Conservation (phyloP, 305 asterid genomes). For the Nicotiana rustica region DNA sequence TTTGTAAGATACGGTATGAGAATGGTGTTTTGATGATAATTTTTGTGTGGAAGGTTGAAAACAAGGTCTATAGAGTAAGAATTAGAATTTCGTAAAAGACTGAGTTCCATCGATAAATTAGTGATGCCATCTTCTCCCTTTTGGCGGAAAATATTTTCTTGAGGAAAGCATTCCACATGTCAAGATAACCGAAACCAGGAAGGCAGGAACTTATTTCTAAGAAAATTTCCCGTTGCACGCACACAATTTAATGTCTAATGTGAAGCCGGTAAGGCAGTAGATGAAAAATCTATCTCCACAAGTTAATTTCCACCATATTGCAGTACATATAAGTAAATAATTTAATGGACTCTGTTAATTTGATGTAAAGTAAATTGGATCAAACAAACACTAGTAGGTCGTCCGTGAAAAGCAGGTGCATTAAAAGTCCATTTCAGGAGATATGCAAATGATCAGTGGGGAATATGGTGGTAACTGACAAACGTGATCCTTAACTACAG, state of each 20-base stretch:
- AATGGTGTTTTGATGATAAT: neutral
- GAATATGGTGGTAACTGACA: neutral
- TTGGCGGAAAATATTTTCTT: neutral
- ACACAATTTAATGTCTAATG: neutral
- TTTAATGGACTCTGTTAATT: neutral
- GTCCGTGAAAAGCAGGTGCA: neutral
- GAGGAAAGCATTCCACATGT: neutral
- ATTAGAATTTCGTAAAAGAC: neutral
- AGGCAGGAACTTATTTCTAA: neutral
- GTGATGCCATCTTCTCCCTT: neutral
- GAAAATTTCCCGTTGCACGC: neutral
- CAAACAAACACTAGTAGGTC: neutral
- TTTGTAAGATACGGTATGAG: neutral
- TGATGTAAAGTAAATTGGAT: neutral
- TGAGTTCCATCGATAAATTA: neutral
- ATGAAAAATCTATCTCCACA: neutral
- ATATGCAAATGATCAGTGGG: neutral
- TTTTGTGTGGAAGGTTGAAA: neutral
- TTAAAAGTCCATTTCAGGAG: neutral
- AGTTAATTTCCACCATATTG: neutral
- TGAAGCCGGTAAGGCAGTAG: neutral
- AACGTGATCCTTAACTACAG: neutral
- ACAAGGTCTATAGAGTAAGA: neutral
- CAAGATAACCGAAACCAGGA: neutral
- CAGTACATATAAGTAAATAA: too few species aligned